Base-by-base conservation (phyloP, 2,329 filamentous ascomycete species). In the Penicillium sp. region DNA sequence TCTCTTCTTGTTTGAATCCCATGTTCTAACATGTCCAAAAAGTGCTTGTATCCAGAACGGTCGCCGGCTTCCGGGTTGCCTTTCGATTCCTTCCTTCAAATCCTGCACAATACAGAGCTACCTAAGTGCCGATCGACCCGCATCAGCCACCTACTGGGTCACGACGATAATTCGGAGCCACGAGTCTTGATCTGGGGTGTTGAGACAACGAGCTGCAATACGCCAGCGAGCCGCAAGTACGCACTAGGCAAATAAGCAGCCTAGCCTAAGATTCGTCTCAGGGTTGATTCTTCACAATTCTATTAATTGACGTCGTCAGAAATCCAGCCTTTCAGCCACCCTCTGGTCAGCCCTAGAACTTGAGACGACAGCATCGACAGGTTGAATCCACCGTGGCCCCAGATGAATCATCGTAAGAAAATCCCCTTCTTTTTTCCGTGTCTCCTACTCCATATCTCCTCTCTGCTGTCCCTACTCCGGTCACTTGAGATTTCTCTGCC, bases 361-460 rank as follows among this genome's bases (percentile, higher is more conserved):
- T 31, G 49, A 54, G 41, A 51, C 45, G 26, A 26, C 26, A 26
- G 26, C 26, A 52, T 13, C 35, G 2, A 41, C 35, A 41, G 35
- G 35, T 41, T 41, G n/a, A 48, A 41, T 52, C 17, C 23, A 31
- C 35, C 9, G 50, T 49, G 48, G 58, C 55, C 50, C 29, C 62
- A 62, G 64, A 70, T 70, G 68, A 69, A 70, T 66, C 68, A 67
- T 48, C 64, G 68, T 70, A 62, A 68, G 68, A 41, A 23, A 53
- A 45, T 45, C 55, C 31, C 41, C 26, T 53, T 61, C 30, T 29
- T 31, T 60, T 38, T 45, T 73, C 65, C 26, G 26, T 61, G 61
- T 62, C 69, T 46, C 35, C 35, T 15, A 11, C 15, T 41, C 11
- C 35, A 15, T 15, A 11, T 17, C 17, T 15, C 35, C 35, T 11